Evolutionary conservation across 2,329 filamentous ascomycete species (phyloP).

Genomic region (Cladosporium colombiae): DNA sequence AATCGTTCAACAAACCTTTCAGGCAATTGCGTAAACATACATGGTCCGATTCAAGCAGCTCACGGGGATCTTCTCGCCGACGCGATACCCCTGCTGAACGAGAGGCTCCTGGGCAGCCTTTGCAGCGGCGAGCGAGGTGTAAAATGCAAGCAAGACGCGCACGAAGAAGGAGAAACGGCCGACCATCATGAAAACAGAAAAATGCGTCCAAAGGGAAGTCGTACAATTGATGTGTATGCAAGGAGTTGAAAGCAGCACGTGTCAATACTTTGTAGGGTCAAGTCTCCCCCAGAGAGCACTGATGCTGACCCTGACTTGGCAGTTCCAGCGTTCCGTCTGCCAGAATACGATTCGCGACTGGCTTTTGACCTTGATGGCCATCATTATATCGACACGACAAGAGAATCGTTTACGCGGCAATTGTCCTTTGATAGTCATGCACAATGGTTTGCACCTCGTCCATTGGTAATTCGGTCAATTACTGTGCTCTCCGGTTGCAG

Average conservation of each 20-base stretch:
- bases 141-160: constrained; percentile 36
- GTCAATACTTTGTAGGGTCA: neutral
- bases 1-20: neutral
- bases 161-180: constrained; percentile 31
- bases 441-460: neutral
- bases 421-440: neutral
- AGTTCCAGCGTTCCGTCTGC: neutral
- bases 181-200: constrained; percentile 24
- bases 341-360: neutral
- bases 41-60: constrained; percentile 54
- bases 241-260: constrained; percentile 11
- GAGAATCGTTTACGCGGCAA: neutral
- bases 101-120: constrained; percentile 46
- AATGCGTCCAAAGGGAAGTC: constrained; percentile 5
- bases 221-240: constrained; percentile 16
- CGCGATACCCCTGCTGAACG: constrained; percentile 46
- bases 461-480: neutral
- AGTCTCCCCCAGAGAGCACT: neutral
- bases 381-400: neutral
- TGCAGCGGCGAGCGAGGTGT: constrained; percentile 40
- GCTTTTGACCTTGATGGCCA: neutral
- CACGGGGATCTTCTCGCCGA: constrained; percentile 53
- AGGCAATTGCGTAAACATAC: constrained; percentile 37
- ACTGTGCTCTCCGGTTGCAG: neutral
- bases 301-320: constrained; percentile 4